Conservation (phyloP, 768 basidiomycete species). For the Mycena albidolilacea region DNA sequence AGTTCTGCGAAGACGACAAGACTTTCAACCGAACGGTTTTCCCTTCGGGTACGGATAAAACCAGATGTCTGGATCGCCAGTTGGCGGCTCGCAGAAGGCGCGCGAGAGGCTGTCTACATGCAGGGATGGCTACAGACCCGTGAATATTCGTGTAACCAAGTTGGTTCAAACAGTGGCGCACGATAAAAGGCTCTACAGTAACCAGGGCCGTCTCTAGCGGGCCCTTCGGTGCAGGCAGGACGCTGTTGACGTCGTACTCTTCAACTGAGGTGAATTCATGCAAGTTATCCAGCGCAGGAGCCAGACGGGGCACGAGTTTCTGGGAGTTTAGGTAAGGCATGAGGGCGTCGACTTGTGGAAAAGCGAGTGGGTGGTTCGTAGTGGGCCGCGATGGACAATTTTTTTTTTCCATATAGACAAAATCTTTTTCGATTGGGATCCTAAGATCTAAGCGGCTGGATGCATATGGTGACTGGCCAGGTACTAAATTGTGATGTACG, state of each 20-base stretch:
- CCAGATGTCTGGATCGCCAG: conserved; percentile 29
- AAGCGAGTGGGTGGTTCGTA: background rate
- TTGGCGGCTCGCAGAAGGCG: conserved; percentile 35
- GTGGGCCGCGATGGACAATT: conserved; percentile 3
- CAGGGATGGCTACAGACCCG: conserved; percentile 27
- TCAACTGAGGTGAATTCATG: conserved; percentile 37
- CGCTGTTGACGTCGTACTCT: conserved; percentile 41
- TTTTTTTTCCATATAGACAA: conserved; percentile 6
- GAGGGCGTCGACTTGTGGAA: background rate
- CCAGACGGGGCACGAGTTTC: conserved; percentile 18
- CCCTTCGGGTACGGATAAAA: conserved; percentile 44
- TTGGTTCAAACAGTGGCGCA: background rate
- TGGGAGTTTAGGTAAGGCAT: conserved; percentile 30
- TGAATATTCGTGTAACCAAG: background rate
- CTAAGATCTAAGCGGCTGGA: background rate
- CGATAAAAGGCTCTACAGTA: conserved; percentile 39
- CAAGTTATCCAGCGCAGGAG: conserved; percentile 24
- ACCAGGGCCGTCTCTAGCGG: conserved; percentile 37
- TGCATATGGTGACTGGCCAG: background rate
- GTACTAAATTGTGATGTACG: background rate
- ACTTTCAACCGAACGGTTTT: conserved; percentile 35
- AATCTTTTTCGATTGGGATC: background rate
- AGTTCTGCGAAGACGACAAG: background rate
- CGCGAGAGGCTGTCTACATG: conserved; percentile 37
- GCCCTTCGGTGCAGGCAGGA: conserved; percentile 29